These are phyloP conservation scores for Ceratobasidium sp. DNA, from an alignment of 1,284 basidiomycete species.

Conservation along the genomic window DNA sequence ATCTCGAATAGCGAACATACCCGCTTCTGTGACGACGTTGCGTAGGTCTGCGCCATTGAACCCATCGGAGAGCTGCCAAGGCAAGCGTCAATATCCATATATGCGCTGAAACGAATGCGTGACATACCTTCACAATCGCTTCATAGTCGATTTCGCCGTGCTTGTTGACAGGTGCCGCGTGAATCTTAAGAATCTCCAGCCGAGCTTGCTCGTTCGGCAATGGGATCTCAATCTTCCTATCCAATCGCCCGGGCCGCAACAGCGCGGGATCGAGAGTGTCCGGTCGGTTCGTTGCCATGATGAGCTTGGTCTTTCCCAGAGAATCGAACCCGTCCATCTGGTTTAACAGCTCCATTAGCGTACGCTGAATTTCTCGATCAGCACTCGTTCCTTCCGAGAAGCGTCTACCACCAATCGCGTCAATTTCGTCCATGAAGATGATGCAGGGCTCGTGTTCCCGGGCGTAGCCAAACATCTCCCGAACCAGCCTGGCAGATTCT, in stretches of 20 bases:
- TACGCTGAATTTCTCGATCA: constrained; percentile 98
- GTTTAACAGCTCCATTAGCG: constrained; percentile 98
- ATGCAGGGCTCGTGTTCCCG: constrained; percentile 98
- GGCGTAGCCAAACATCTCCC: constrained; percentile 99
- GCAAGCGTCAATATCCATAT: constrained; percentile 6
- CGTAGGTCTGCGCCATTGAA: constrained; percentile 97
- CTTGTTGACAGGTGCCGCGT: constrained; percentile 94
- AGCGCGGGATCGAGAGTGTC: constrained; percentile 98
- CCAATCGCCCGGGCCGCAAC: constrained; percentile 93
- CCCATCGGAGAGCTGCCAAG: constrained; percentile 79
- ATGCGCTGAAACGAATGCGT: not conserved
- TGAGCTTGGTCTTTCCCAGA: constrained; percentile 94
- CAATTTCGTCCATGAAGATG: constrained; percentile 99
- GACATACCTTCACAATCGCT: constrained; percentile 89
- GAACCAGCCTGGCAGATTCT: constrained; percentile 92
- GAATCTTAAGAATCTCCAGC: constrained; percentile 97
- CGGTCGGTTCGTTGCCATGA: constrained; percentile 98
- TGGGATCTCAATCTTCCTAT: constrained; percentile 98
- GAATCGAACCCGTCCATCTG: constrained; percentile 99
- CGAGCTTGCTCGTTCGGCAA: constrained; percentile 96
- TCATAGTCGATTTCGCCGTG: constrained; percentile 95
- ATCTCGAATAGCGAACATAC: constrained; percentile 99
- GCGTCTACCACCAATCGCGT: constrained; percentile 93
- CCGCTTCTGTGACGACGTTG: constrained; percentile 97
- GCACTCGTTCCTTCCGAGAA: constrained; percentile 99